These are phyloP conservation scores for Chloris gayana DNA, from an alignment of 176 grass and related monocot species.

Conservation along the genomic window DNA sequence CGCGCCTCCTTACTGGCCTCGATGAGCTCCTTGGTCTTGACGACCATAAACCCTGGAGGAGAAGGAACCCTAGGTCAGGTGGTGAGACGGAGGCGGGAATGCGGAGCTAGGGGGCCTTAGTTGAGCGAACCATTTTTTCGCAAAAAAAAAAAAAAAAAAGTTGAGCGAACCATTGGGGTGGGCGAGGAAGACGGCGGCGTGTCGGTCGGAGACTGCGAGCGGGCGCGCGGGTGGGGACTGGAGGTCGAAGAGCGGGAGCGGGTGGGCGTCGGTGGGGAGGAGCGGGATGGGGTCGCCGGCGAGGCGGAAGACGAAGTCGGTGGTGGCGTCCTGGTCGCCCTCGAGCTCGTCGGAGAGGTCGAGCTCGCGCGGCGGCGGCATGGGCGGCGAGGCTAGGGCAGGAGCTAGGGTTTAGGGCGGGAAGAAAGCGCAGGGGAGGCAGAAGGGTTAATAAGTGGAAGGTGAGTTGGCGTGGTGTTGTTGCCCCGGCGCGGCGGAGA, in stretches of 20 bases:
- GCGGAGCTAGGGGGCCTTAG: too few species aligned
- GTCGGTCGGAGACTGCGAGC: conserved; percentile 73
- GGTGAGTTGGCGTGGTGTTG: conserved; percentile 12
- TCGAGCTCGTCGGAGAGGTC: conserved; percentile 75
- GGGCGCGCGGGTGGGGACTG: conserved; percentile 60
- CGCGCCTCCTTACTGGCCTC: conserved; percentile 64
- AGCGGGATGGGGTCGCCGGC: conserved; percentile 80
- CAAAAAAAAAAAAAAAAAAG: too few species aligned
- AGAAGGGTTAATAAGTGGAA: too few species aligned
- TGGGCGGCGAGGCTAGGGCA: background rate
- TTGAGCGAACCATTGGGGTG: conserved; percentile 57
- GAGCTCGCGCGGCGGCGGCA: conserved; percentile 52
- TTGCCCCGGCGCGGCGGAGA: background rate
- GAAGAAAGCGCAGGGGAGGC: background rate
- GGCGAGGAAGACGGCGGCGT: conserved; percentile 70
- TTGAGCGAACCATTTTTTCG: too few species aligned
- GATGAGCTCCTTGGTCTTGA: conserved; percentile 74
- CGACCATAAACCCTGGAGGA: conserved; percentile 77
- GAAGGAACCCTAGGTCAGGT: conserved; percentile 27
- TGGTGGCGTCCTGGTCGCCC: conserved; percentile 58
- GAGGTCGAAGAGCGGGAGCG: conserved; percentile 65
- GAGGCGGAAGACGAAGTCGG: conserved; percentile 84
- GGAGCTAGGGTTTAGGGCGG: conserved; percentile 38
- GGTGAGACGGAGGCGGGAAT: conserved; percentile 15
- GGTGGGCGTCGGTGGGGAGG: conserved; percentile 39